A percentile compares a stretch with the other conserved stretches of the same genome.
Conservation (phyloP, 805 yeast genomes). For the Ogataea salicorniae region DNA sequence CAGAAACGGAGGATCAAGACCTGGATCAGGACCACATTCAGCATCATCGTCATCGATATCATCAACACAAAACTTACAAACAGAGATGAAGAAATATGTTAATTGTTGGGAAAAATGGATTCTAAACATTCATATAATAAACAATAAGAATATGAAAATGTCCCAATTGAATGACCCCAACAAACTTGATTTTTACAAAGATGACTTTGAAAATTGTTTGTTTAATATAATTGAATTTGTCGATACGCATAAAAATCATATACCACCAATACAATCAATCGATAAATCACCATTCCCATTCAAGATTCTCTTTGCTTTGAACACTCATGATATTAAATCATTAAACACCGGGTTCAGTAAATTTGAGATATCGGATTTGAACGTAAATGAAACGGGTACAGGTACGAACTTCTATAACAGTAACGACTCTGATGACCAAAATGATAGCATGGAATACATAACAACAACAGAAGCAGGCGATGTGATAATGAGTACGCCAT, state of each 20-base stretch:
- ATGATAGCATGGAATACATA: conserved; percentile 25
- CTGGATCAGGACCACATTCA: conserved; percentile 11
- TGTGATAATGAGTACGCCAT: conserved; percentile 13
- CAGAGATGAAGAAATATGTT: conserved; percentile 34
- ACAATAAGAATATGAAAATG: conserved; percentile 14
- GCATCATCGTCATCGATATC: conserved; percentile 9
- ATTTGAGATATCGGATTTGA: conserved; percentile 12
- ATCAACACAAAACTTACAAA: background rate
- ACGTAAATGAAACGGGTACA: background rate
- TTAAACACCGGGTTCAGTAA: conserved; percentile 23
- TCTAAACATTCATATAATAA: conserved; percentile 42
- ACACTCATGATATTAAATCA: conserved; percentile 21
- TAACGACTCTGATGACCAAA: conserved; percentile 10
- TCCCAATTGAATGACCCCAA: conserved; percentile 12
- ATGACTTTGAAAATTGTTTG: conserved; percentile 38
- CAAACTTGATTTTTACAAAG: conserved; percentile 25
- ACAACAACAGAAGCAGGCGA: conserved; percentile 24
- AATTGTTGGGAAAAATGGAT: conserved; percentile 71
- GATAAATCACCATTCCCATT: conserved; percentile 65
- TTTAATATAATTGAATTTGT: conserved; percentile 45
- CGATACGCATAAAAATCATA: conserved; percentile 56
- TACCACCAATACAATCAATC: conserved; percentile 68
- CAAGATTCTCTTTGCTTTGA: conserved; percentile 29
- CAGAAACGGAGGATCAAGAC: conserved; percentile 4
- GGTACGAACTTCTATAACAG: conserved; percentile 2